phyloP scores from a whole-genome alignment of 2,329 filamentous ascomycete genomes.

The Paracorniculantispora psalliotae region DNA sequence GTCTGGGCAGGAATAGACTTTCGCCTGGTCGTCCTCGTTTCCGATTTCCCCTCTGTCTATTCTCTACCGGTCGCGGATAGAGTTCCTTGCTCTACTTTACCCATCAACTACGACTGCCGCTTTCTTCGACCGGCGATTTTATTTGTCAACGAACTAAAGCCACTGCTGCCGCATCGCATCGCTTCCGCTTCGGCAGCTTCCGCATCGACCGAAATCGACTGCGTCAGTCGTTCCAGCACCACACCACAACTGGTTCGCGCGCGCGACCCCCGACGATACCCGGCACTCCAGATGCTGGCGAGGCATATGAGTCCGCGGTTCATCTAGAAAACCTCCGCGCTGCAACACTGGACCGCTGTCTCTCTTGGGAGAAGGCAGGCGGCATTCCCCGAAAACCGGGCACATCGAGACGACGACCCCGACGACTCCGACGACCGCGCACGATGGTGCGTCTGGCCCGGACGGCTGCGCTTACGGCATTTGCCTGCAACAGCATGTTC shows the following conservation, averaged over 20 bases:
- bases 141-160: neutral
- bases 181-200: slow-evolving; percentile 1
- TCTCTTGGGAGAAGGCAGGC: neutral
- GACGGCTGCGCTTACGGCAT: neutral
- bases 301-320: neutral
- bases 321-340: neutral
- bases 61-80: neutral
- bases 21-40: neutral
- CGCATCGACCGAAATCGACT: neutral
- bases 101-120: neutral
- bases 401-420: neutral
- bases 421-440: neutral
- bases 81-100: neutral
- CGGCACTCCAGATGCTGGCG: too few relatives aligned
- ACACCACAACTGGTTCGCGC: neutral
- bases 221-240: too few relatives aligned
- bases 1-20: neutral
- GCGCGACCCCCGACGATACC: too few relatives aligned
- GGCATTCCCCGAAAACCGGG: neutral
- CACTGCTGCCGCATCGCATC: neutral
- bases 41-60: neutral
- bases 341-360: neutral
- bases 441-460: neutral
- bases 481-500: neutral
- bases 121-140: neutral